Evolutionary conservation across 1,284 basidiomycete genomes (phyloP), one percentile per base, ranked within the genome.

Genomic region (Meripilus lineatus): DNA sequence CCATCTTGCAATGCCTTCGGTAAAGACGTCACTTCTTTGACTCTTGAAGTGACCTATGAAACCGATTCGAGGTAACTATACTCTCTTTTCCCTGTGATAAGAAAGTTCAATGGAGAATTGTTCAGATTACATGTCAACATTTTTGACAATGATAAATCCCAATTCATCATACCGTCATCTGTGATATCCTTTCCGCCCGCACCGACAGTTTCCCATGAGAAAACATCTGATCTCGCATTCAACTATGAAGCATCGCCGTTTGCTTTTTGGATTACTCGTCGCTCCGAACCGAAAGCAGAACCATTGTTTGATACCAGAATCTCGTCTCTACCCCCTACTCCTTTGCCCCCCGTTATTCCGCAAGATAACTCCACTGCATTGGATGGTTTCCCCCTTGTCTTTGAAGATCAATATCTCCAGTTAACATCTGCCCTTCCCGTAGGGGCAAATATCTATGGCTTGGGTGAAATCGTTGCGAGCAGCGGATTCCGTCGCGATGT

Each of bases 281-380:
- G 78, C 35, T 77, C 76, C 8, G 68, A 77, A 23, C 79, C 79
- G 5, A 62, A 73, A 17, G 71, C 69, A 7, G 58, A 62, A 35
- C 80, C 84, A 22, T 63, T 91, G 33, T 92, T 91, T 56, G 87
- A 92, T 57, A 90, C 87, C 1, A 74, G 85, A 23, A 56, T 69
- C 13, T 50, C 67, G 1, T 82, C 79, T 0, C 63, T 84, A 3
- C 81, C 81, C 1, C 39, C 63, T 1, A 70, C 77, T 2, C 78
- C 81, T 3, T 76, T 77, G 37, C 61, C 72, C 2, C 70, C 77
- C 17, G 66, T 75, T 20, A 67, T 65, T 50, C 28, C 70, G 0
- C 59, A 57, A 17, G 76, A 78, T 48, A 68, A 69, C 24, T 70
- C 66, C 11, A 79, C 76, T 1, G 69, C 70, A 3, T 66, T 84